A percentile compares a stretch with the other conserved stretches of the same genome.
Evolutionary conservation across 1,139 yeast species (phyloP).

Genomic region (Diutina ranongensis): DNA sequence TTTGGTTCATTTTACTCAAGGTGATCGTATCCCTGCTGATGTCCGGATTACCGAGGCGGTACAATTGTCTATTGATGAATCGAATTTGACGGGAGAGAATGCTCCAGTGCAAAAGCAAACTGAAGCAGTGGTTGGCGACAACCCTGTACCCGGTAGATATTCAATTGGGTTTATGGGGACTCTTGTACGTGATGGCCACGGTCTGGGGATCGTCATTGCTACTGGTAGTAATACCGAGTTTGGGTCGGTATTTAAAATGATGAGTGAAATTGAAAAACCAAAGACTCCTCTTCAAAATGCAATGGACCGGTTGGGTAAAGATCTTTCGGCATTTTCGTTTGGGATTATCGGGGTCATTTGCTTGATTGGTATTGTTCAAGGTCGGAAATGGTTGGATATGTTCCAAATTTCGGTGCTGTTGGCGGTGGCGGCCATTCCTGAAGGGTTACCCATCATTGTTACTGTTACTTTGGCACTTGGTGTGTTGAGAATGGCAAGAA

Average conservation of each 20-base stretch:
- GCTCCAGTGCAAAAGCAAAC: constrained; percentile 62
- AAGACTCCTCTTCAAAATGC: constrained; percentile 90
- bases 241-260: constrained; percentile 82
- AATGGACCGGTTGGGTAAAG: constrained; percentile 91
- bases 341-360: constrained; percentile 80
- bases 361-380: constrained; percentile 76
- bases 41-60: constrained; percentile 66
- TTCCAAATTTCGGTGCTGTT: constrained; percentile 91
- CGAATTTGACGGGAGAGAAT: constrained; percentile 90
- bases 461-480: constrained; percentile 94
- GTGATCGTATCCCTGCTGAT: constrained; percentile 95
- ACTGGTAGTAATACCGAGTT: constrained; percentile 83
- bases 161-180: constrained; percentile 94
- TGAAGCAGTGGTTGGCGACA: constrained; percentile 14
- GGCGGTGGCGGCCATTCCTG: constrained; percentile 98
- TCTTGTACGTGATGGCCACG: constrained; percentile 87
- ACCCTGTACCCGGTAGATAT: constrained; percentile 49
- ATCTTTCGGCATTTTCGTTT: constrained; percentile 73
- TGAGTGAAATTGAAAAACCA: constrained; percentile 88
- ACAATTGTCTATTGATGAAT: constrained; percentile 77
- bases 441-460: constrained; percentile 92
- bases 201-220: constrained; percentile 84
- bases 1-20: constrained; percentile 74
- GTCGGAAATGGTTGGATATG: constrained; percentile 92
- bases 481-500: constrained; percentile 87